Base-by-base conservation (phyloP, 768 basidiomycete genomes). In the Harrya chromipes region DNA sequence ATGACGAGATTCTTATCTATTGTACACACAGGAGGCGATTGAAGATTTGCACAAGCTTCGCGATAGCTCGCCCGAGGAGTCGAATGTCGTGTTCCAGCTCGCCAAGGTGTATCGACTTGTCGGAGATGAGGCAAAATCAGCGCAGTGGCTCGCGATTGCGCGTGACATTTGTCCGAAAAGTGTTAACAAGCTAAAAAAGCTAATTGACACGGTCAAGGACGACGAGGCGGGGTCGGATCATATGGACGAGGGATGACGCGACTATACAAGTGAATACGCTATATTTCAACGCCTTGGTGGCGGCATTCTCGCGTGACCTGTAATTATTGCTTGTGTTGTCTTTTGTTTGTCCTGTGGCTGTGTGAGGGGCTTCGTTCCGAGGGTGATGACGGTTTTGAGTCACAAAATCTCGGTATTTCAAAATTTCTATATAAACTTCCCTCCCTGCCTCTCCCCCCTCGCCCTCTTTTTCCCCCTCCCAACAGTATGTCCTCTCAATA, bases 81-180 rank as follows among this genome's bases (percentile, higher is more conserved):
- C 94, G 46, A 97, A 97, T 72, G 90, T 98, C 49, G 83, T 94
- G 51, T 97, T 97, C 80, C 86, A 97, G 70, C 82, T 99, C 16
- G 97, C 94, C 23, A 89, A 87, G 72, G 85, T 88, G 51, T 97
- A 97, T 64, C 83, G 90, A 40, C 75, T 89, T 57, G 70, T 88
- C 47, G 91, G 91, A 31, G 77, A 92, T 69, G 81, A 82, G 56
- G 76, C 80, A 17, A 85, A 89, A 69, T 85, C 92, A 42, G 87
- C 90, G 49, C 84, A 88, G 53, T 78, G 85, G 70, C 86, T 99
- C 53, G 90, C 93, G 26, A 77, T 87, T 34, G 97, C 94, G 57
- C 84, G 94, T 54, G 97, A 99, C 65, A 81, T 97, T 50, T 89
- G 95, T 40, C 95, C 97, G 36, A 92, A 95, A 73, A 88, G 88